Base-by-base conservation (phyloP, 2,329 filamentous ascomycete genomes). In the Knufia petricola region DNA sequence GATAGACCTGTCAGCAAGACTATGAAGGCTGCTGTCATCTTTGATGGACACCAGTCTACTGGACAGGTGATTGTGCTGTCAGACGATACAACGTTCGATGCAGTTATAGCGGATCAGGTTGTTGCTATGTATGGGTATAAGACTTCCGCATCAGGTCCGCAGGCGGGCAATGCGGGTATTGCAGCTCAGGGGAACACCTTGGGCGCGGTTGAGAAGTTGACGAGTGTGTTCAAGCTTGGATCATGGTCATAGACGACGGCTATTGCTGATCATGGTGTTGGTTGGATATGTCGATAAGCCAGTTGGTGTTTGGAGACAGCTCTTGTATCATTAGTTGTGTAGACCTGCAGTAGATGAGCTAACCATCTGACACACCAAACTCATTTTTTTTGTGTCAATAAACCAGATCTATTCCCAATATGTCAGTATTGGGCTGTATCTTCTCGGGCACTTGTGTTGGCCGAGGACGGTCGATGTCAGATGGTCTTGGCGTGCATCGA, bases 11-110 rank as follows among this genome's bases (percentile, higher is more conserved):
- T 70, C 20, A 67, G 71, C 41, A 64, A 64, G 31, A 74, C 70
- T 53, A 75, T 85, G 61, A 86, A 81, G 66, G 73, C 79, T 50
- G 83, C 80, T 42, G 72, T 81, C 36, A 69, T 85, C 47, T 78
- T 85, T 66, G 45, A 73, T 42, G 55, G 54, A 15, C 37, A 23
- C 23, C 38, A 50, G 10, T 45, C 52, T 28, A 46, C 55, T 23
- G 55, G 47, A 7, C 49, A 53, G 36, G 56, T 59, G 21, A 31
- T 55, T 17, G 37, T 55, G 2, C 23, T 59, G 21, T 44, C 51
- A 10, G 54, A 54, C 31, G 39, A 48, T 4, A 51, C 49, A 13
- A 50, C 46, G 26, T 59, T 59, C 38, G 51, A 52, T 26, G 37
- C 38, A 21, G 54, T 20, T 13, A 46, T 58, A 23, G 31, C 54